Base-by-base conservation (phyloP, 495 filamentous ascomycete genomes). In the Aspergillus heteromorphus region DNA sequence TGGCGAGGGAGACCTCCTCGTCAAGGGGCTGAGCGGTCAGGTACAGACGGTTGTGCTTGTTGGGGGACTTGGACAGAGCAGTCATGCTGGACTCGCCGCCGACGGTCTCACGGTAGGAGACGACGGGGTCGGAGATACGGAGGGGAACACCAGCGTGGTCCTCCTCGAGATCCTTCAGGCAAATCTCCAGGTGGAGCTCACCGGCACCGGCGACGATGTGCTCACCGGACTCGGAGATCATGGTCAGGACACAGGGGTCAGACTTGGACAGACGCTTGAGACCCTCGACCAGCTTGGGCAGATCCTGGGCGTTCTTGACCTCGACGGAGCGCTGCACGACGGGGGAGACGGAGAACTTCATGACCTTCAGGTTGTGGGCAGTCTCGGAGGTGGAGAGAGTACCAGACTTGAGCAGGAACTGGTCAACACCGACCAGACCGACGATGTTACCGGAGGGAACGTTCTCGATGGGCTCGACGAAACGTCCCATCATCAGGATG, bases 21-120 rank as follows among this genome's bases (percentile, higher is more conserved):
- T 80, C 84, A 40, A 99, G 77, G 54, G 93, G 95, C 75, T 89
- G 72, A 55, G 93, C 93, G 67, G 81, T 84, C 71, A 99, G 81
- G 81, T 97, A 99, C 16, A 99, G 83, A 86, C 93, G 91, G 80
- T 99, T 99, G 87, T 99, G 93, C 89, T 99, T 99, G 84, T 99
- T 99, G 75, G 93, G 93, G 10, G 93, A 99, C 83, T 99, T 99
- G 67, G 93, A 99, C 56, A 99, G 81, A 53, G 93, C 93, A 68
- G 91, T 96, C 60, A 97, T 97, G 80, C 84, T 88, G 48, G 92
- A 96, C 57, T 75, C 77, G 57, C 48, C 83, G 59, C 75, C 73
- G 64, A 99, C 93, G 54, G 92, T 93, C 83, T 99, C 93, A 82
- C 93, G 92, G 85, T 96, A 97, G 65, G 86, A 80, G 67, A 97